These are phyloP conservation scores for Microsporum ferrugineum DNA, from an alignment of 2,329 filamentous ascomycete genomes.

Conservation along the genomic window DNA sequence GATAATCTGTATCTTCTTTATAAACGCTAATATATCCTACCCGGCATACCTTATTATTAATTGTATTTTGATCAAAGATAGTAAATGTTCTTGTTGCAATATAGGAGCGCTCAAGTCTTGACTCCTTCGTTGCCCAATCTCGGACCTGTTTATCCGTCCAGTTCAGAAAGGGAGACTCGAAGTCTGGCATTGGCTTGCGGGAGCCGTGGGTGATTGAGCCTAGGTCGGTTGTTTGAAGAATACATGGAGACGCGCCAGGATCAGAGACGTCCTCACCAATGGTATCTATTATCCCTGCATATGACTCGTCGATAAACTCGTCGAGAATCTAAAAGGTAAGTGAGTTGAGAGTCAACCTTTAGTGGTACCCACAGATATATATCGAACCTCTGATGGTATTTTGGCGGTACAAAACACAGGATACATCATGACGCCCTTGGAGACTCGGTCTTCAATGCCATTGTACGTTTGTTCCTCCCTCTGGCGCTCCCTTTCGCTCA, in stretches of 20 bases:
- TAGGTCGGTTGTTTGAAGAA: constrained; percentile 6
- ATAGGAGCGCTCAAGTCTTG: not conserved
- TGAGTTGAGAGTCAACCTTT: not conserved
- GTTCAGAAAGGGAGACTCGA: constrained; percentile 7
- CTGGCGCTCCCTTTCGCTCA: not conserved
- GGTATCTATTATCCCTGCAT: not conserved
- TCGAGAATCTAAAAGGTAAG: constrained; percentile 9
- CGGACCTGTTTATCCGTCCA: constrained; percentile 1
- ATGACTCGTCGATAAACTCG: constrained; percentile 9
- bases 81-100: not conserved
- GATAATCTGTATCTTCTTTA: not conserved
- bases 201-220: constrained; percentile 9
- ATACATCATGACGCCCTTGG: constrained; percentile 1
- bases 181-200: constrained; percentile 9
- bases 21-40: not conserved
- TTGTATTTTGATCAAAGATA: constrained; percentile 2
- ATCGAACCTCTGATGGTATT: constrained; percentile 6
- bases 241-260: not conserved
- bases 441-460: constrained; percentile 4
- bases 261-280: not conserved
- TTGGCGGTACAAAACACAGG: constrained; percentile 8
- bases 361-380: not conserved
- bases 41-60: not conserved
- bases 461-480: not conserved
- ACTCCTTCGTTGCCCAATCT: not conserved